These are phyloP conservation scores for Aspergillus nidulans DNA, from an alignment of 495 filamentous ascomycete species.

Conservation along the genomic window DNA sequence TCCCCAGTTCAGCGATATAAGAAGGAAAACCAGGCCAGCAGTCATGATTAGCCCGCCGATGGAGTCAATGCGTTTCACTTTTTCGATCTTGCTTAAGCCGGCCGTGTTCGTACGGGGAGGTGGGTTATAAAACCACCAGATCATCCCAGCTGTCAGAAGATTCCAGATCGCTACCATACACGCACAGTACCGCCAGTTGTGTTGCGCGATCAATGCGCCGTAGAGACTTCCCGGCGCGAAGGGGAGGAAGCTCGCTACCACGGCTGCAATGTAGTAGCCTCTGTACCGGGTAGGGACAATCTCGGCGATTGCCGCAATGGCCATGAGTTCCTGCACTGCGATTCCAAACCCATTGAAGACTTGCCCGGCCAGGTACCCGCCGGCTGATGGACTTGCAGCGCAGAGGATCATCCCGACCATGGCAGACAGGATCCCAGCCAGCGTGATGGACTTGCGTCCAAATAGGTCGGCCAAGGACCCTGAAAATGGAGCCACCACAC, in stretches of 20 bases:
- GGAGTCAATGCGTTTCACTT: background rate
- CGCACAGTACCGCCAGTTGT: background rate
- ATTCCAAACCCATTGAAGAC: background rate
- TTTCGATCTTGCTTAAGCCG: background rate
- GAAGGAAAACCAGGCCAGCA: background rate
- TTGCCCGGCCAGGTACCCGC: background rate
- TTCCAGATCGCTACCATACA: background rate
- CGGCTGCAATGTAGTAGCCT: background rate
- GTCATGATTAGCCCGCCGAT: background rate
- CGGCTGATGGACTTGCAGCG: background rate
- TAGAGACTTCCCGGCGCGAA: background rate
- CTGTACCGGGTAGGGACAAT: background rate
- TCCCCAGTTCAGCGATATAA: background rate
- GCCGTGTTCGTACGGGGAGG: background rate
- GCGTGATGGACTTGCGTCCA: background rate
- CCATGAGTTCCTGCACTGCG: slow-evolving; percentile 1
- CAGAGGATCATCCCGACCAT: slow-evolving; percentile 6
- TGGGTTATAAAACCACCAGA: background rate
- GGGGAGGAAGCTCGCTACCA: background rate
- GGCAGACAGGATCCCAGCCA: background rate
- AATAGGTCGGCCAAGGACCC: slow-evolving; percentile 3
- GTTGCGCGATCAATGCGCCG: background rate
- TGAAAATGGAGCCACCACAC: background rate
- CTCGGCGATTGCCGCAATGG: background rate
- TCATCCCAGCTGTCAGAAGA: background rate